Conservation (phyloP, 73 alveolate genomes). For the Durusdinium trenchii region DNA sequence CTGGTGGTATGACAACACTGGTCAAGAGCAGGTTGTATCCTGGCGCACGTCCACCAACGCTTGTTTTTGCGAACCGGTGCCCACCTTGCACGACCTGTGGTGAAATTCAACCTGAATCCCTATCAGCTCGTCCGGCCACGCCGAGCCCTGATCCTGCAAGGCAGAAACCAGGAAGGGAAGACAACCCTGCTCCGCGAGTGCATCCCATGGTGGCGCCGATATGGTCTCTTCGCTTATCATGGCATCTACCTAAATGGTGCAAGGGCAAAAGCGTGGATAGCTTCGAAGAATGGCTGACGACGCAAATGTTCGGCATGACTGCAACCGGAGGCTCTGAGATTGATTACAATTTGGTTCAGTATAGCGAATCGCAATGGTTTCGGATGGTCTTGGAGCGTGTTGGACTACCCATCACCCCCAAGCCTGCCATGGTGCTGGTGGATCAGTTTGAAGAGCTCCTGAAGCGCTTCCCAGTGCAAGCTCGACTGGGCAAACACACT, state of each 20-base stretch:
- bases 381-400: not conserved
- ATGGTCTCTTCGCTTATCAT: not conserved
- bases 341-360: not conserved
- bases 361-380: slow-evolving; percentile 23
- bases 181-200: not conserved
- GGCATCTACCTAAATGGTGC: not conserved
- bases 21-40: too few species aligned
- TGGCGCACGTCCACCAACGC: too few species aligned
- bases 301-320: slow-evolving; percentile 5
- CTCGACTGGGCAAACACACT: slow-evolving; percentile 45
- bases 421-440: slow-evolving; percentile 40
- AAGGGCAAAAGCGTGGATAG: not conserved
- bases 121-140: not conserved
- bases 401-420: slow-evolving; percentile 1
- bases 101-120: not conserved
- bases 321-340: not conserved
- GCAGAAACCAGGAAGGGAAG: not conserved
- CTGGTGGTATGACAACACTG: too few species aligned
- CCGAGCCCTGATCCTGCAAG: not conserved
- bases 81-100: too few species aligned
- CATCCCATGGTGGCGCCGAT: not conserved
- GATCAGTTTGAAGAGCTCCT: slow-evolving; percentile 43
- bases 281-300: slow-evolving; percentile 38
- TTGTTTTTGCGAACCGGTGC: too few species aligned
- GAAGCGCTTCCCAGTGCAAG: slow-evolving; percentile 32